A percentile compares a stretch with the other conserved stretches of the same genome.
phyloP scores from a whole-genome alignment of 2,329 filamentous ascomycete genomes.

The Aspergillus sclerotialis region DNA sequence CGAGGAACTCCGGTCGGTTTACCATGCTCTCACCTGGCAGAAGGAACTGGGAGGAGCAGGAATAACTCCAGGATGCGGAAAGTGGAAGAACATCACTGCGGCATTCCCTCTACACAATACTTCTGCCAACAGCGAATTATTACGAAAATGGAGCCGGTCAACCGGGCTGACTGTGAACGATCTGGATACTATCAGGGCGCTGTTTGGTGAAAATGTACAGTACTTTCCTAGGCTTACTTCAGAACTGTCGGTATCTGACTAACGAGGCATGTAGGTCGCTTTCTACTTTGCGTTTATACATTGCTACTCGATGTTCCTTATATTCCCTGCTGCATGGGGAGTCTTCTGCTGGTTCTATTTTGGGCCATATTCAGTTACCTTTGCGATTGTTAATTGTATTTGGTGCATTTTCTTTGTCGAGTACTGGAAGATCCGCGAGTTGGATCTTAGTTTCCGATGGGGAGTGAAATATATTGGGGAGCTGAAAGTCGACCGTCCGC shows the following conservation, averaged over 20 bases:
- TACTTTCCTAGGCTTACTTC: too few relatives aligned
- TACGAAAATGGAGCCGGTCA: constrained; percentile 63
- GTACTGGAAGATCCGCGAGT: constrained; percentile 91
- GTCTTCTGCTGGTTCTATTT: constrained; percentile 72
- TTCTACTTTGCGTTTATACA: constrained; percentile 96
- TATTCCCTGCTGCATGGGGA: constrained; percentile 76
- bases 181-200: constrained; percentile 66
- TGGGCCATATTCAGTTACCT: constrained; percentile 74
- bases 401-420: constrained; percentile 89
- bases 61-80: constrained; percentile 60
- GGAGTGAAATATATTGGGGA: constrained; percentile 75
- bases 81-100: constrained; percentile 59
- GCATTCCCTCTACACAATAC: constrained; percentile 71
- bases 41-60: constrained; percentile 71
- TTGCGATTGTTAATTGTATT: constrained; percentile 69
- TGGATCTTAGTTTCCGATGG: constrained; percentile 81
- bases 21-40: constrained; percentile 72
- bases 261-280: constrained; percentile 56
- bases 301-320: constrained; percentile 77
- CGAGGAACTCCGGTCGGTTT: constrained; percentile 79
- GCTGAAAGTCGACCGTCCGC: constrained; percentile 68
- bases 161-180: constrained; percentile 59
- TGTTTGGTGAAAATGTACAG: constrained; percentile 63
- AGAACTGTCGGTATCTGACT: too few relatives aligned
- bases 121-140: constrained; percentile 65